These are phyloP conservation scores for Podaxis carcinomalis DNA, from an alignment of 768 basidiomycete species.

Conservation along the genomic window DNA sequence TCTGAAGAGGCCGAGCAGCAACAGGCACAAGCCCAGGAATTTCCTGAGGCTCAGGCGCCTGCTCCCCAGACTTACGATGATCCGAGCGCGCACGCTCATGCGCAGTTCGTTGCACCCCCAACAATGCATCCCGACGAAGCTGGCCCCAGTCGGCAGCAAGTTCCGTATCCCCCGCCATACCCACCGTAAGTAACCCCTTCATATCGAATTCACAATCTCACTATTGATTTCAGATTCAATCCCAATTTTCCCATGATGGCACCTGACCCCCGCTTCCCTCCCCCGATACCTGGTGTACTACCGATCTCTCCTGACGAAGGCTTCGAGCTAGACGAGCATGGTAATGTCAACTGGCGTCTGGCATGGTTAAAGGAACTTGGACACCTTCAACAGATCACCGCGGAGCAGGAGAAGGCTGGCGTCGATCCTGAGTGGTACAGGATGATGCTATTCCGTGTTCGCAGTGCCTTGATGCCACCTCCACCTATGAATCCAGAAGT, in stretches of 20 bases:
- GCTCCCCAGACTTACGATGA: slow-evolving; percentile 41
- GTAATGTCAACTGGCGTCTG: slow-evolving; percentile 74
- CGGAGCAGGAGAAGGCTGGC: slow-evolving; percentile 78
- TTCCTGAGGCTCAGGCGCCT: slow-evolving; percentile 35
- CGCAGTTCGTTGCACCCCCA: slow-evolving; percentile 49
- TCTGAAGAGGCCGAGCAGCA: slow-evolving; percentile 51
- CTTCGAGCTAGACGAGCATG: slow-evolving; percentile 71
- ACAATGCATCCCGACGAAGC: slow-evolving; percentile 59
- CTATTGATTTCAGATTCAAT: slow-evolving; percentile 52
- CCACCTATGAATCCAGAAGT: slow-evolving; percentile 49
- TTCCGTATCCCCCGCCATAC: slow-evolving; percentile 59
- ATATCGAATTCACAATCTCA: neutral
- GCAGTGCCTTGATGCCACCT: slow-evolving; percentile 63
- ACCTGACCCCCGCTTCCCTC: slow-evolving; percentile 51
- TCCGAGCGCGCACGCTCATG: slow-evolving; percentile 30
- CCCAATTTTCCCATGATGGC: slow-evolving; percentile 70
- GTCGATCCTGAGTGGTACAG: slow-evolving; percentile 82
- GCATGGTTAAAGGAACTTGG: slow-evolving; percentile 80
- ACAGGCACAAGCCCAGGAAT: slow-evolving; percentile 38
- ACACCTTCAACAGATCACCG: slow-evolving; percentile 70
- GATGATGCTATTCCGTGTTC: slow-evolving; percentile 80
- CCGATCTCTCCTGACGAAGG: slow-evolving; percentile 62
- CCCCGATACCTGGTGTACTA: slow-evolving; percentile 45
- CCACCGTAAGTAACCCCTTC: slow-evolving; percentile 44
- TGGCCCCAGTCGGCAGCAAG: slow-evolving; percentile 51